Evolutionary conservation across 371 early-diverging fungal species (phyloP).

Genomic region (Apophysomyces sp.): DNA sequence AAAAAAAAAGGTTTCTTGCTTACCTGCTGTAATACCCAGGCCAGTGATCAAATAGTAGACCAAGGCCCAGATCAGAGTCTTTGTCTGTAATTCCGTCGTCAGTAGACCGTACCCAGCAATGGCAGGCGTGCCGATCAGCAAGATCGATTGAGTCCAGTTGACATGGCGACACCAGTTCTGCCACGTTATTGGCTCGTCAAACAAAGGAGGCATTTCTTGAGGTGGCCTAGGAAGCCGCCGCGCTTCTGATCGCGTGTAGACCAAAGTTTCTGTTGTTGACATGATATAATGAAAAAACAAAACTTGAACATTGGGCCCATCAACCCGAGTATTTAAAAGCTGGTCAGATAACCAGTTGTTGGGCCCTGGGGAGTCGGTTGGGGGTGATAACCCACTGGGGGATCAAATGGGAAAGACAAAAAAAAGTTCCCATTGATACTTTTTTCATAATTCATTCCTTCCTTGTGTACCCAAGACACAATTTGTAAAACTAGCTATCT

Average conservation of each 20-base stretch:
- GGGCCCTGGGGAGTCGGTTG: background rate
- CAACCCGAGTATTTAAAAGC: background rate
- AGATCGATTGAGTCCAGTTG: slow-evolving; percentile 80
- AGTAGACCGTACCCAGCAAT: slow-evolving; percentile 80
- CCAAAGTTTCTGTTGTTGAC: background rate
- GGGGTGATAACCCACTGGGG: background rate
- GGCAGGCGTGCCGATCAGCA: slow-evolving; percentile 76
- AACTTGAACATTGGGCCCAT: too few relatives aligned
- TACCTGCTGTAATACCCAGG: slow-evolving; percentile 91
- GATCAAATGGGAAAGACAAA: background rate
- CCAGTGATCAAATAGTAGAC: slow-evolving; percentile 84
- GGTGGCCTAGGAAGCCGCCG: background rate
- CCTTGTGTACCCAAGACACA: too few relatives aligned
- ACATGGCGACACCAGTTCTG: slow-evolving; percentile 60
- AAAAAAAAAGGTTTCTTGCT: background rate
- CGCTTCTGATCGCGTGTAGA: slow-evolving; percentile 6
- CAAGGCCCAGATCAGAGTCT: slow-evolving; percentile 77
- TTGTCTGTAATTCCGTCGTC: slow-evolving; percentile 61
- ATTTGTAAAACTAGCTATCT: too few relatives aligned
- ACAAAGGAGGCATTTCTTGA: slow-evolving; percentile 4
- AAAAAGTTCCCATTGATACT: background rate
- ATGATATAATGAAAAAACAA: background rate
- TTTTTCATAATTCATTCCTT: background rate
- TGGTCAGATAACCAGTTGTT: background rate
- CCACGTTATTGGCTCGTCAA: slow-evolving; percentile 47